phyloP scores from a whole-genome alignment of 2,329 filamentous ascomycete species.

The Aspergillus aculeatinus region DNA sequence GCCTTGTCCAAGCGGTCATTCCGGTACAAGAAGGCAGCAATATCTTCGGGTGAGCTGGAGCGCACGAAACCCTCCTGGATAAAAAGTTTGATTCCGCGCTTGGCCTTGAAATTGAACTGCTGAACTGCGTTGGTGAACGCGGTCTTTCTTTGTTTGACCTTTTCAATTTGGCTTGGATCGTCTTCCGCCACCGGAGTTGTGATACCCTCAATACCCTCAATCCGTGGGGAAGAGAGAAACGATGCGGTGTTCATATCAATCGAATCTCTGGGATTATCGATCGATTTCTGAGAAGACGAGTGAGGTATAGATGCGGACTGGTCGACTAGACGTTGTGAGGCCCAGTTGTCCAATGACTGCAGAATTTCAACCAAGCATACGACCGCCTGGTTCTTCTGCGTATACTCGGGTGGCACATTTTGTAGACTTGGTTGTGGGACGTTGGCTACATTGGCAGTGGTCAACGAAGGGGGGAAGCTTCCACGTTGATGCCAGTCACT shows the following conservation, averaged over 20 bases:
- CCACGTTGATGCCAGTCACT: conserved; percentile 83
- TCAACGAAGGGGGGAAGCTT: conserved; percentile 83
- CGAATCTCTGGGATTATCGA: conserved; percentile 67
- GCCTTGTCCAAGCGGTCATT: conserved; percentile 89
- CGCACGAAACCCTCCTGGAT: conserved; percentile 83
- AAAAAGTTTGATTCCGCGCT: conserved; percentile 82
- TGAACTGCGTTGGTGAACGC: conserved; percentile 84
- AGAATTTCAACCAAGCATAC: conserved; percentile 87
- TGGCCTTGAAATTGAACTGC: conserved; percentile 97
- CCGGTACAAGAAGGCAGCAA: conserved; percentile 76
- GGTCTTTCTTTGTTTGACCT: conserved; percentile 89
- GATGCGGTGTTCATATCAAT: conserved; percentile 64
- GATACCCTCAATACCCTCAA: conserved; percentile 55
- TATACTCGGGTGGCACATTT: conserved; percentile 82
- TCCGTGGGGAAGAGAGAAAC: conserved; percentile 59
- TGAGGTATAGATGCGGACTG: conserved; percentile 52
- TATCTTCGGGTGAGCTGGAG: conserved; percentile 74
- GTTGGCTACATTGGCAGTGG: conserved; percentile 70
- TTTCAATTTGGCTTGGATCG: conserved; percentile 91
- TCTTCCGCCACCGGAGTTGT: conserved; percentile 74
- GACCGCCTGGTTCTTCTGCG: conserved; percentile 83
- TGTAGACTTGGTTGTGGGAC: conserved; percentile 48
- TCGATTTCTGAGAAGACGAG: conserved; percentile 50
- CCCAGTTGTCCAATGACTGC: conserved; percentile 90
- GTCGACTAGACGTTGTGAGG: conserved; percentile 64